Evolutionary conservation across 2,329 filamentous ascomycete genomes (phyloP), one percentile per base, ranked within the genome.

Genomic region (Ophiocordyceps camponoti-floridani): DNA sequence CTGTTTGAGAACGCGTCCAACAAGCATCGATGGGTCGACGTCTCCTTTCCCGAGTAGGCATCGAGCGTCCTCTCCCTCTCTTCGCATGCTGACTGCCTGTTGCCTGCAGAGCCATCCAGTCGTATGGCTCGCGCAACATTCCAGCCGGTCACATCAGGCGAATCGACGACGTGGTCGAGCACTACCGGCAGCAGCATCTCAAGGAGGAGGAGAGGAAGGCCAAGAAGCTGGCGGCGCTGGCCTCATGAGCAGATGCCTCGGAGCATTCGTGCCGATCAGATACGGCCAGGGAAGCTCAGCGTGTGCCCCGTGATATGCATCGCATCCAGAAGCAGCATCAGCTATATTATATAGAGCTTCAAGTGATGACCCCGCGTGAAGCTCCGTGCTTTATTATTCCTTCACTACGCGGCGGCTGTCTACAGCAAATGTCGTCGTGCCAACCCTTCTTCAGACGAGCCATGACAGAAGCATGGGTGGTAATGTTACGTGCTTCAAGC

Each of bases 11-110:
- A 69, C 52, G 61, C 58, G 45, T 58, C 56, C 33, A 55, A 61
- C 52, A 64, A 64, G 56, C 65, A 64, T 56, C 56, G 54, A 50
- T 65, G 64, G 51, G 60, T 72, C 51, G 71, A 77, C 49, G 64
- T 77, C 51, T 66, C 67, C 51, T 74, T 61, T 50, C 73, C 73
- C 41, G 74, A 78, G 74, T 78, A 66, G 49, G 72, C 70, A 10
- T n/a, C 1, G 11, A 30, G 2, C 26, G 18, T 43, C 8, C 4
- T 38, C 19, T 18, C 4, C 23, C 42, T 26, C 26, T 30, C 26
- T 43, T 46, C 40, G 37, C 31, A 7, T 16, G 28, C 4, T 27
- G 38, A 42, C 47, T 18, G 7, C 13, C 16, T 38, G 2, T 9
- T 16, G 35, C n/a, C 10, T 19, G 10, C 47, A 77, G 73, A 56